These are phyloP conservation scores for Kingdonia uniflora DNA, from an alignment of 164 flowering plant species.

Conservation along the genomic window DNA sequence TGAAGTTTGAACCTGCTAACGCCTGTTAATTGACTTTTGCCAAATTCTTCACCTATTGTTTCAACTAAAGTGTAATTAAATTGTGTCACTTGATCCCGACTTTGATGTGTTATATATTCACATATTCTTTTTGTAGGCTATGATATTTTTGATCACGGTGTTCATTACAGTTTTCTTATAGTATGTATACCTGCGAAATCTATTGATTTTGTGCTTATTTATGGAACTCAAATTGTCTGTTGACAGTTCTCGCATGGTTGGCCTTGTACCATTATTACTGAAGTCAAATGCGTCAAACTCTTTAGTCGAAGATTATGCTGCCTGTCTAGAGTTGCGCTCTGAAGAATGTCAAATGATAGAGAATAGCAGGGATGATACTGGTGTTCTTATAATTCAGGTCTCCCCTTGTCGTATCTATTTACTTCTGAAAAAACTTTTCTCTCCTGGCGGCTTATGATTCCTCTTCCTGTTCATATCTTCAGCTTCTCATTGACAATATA, in stretches of 20 bases:
- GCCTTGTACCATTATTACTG: constrained; percentile 71
- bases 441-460: neutral
- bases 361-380: constrained; percentile 63
- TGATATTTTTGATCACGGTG: too few species aligned
- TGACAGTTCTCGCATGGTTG: constrained; percentile 83
- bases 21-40: too few species aligned
- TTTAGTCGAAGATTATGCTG: constrained; percentile 93
- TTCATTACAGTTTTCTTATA: too few species aligned
- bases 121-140: too few species aligned
- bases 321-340: constrained; percentile 81
- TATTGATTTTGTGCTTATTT: too few species aligned
- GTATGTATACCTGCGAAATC: too few species aligned
- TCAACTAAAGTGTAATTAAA: too few species aligned
- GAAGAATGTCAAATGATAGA: constrained; percentile 66
- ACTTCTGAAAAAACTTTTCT: constrained; percentile 7
- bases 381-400: constrained; percentile 89
- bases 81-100: too few species aligned
- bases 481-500: constrained; percentile 91
- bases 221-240: too few species aligned
- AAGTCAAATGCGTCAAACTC: constrained; percentile 61
- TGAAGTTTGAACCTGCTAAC: too few species aligned
- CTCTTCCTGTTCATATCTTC: constrained; percentile 11
- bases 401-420: neutral
- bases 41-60: too few species aligned
- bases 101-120: too few species aligned